phyloP scores from a whole-genome alignment of 176 grass and related monocot species.

The Urochloa ruziziensis region DNA sequence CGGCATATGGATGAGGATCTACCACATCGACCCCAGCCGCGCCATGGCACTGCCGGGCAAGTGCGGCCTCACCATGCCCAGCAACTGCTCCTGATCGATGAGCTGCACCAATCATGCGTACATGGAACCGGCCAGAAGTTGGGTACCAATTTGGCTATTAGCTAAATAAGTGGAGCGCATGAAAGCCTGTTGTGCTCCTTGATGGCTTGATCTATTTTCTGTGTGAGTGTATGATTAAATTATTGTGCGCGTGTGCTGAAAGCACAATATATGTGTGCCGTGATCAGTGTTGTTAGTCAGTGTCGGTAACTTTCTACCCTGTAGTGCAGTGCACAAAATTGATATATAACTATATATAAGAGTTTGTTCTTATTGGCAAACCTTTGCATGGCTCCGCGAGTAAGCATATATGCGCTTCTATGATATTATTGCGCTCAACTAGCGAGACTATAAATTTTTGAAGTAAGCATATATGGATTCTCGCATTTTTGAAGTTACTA shows the following conservation, averaged over 20 bases:
- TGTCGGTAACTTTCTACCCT: background rate
- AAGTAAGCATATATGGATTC: no score
- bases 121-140: background rate
- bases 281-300: background rate
- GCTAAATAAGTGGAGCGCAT: background rate
- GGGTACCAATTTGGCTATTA: background rate
- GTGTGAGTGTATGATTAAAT: background rate
- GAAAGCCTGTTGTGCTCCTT: background rate
- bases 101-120: background rate
- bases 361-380: background rate
- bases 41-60: conserved; percentile 52
- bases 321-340: background rate
- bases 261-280: no score
- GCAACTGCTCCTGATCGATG: conserved; percentile 13
- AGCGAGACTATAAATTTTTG: no score
- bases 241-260: background rate
- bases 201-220: background rate
- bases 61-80: conserved; percentile 27
- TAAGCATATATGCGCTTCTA: background rate
- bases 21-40: conserved; percentile 52
- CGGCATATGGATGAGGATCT: conserved; percentile 44
- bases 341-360: background rate
- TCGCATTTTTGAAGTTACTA: background rate
- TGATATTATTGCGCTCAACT: no score
- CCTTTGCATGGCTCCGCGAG: background rate